Evolutionary conservation across 805 yeast genomes (phyloP).

Genomic region (Cyberlindnera meyerae): DNA sequence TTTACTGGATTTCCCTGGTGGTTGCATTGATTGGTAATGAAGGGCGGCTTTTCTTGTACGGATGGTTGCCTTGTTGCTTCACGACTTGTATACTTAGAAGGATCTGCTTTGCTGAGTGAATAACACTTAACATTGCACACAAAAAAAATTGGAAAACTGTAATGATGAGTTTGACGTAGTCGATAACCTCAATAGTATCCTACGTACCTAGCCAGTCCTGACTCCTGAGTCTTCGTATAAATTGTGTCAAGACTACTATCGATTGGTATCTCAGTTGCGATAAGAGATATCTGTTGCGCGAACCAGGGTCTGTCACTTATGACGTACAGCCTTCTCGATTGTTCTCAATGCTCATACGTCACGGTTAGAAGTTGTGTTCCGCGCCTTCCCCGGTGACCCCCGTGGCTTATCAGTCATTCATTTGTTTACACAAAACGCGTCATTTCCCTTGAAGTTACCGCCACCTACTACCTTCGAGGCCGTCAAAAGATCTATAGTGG

Average conservation of each 20-base stretch:
- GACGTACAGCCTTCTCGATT: conserved; percentile 1
- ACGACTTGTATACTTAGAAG: conserved; percentile 14
- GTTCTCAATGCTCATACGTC: too few species aligned
- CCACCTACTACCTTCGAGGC: too few species aligned
- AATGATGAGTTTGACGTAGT: too few species aligned
- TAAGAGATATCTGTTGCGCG: neutral
- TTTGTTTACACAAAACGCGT: conserved; percentile 13
- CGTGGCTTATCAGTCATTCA: conserved; percentile 7
- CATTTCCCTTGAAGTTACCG: neutral
- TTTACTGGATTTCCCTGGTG: neutral
- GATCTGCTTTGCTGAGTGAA: neutral
- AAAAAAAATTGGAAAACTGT: conserved; percentile 9
- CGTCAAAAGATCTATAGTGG: too few species aligned
- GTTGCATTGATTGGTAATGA: neutral
- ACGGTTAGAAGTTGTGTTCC: too few species aligned
- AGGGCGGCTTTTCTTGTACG: too few species aligned
- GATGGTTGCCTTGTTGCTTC: neutral
- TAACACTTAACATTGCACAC: neutral
- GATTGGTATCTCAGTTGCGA: too few species aligned
- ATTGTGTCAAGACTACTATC: too few species aligned
- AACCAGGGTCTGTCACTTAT: neutral
- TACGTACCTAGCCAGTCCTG: too few species aligned
- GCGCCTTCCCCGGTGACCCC: too few species aligned
- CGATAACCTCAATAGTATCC: too few species aligned
- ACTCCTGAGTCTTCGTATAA: too few species aligned